phyloP scores from a whole-genome alignment of 75 land plant genomes.

The Cryptomeria japonica region DNA sequence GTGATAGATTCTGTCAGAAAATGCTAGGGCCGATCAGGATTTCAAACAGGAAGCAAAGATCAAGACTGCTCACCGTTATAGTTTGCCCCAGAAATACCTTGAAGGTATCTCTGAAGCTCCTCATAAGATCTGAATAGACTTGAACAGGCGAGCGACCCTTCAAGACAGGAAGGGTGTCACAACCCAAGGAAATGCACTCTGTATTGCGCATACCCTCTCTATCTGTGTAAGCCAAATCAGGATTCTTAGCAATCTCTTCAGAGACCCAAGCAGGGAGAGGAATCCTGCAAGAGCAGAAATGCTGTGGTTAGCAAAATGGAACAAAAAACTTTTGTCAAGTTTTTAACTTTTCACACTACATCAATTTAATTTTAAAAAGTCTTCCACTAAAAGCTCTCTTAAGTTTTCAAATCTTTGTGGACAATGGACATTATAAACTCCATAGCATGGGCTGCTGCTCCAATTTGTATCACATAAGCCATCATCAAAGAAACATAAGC shows the following conservation, averaged over 20 bases:
- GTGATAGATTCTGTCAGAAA: not conserved
- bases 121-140: constrained; percentile 83
- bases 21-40: not conserved
- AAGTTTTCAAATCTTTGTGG: not conserved
- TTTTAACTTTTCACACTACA: too few relatives aligned
- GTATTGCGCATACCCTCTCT: constrained; percentile 56
- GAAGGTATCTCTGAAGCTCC: constrained; percentile 54
- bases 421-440: too few relatives aligned
- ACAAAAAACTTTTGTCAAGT: too few relatives aligned
- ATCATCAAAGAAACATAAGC: too few relatives aligned
- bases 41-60: not conserved
- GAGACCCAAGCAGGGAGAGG: constrained; percentile 74
- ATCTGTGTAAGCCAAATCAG: constrained; percentile 66
- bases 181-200: constrained; percentile 78
- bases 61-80: constrained; percentile 31
- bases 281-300: constrained; percentile 37
- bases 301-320: not conserved
- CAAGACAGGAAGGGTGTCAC: constrained; percentile 65
- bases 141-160: constrained; percentile 76
- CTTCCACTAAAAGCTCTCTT: not conserved
- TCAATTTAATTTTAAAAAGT: not conserved
- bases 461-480: too few relatives aligned
- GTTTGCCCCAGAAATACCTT: constrained; percentile 37
- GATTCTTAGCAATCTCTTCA: constrained; percentile 59
- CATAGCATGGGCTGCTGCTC: too few relatives aligned